phyloP scores from a whole-genome alignment of 345 rosid genomes.

The Passiflora organensis region DNA sequence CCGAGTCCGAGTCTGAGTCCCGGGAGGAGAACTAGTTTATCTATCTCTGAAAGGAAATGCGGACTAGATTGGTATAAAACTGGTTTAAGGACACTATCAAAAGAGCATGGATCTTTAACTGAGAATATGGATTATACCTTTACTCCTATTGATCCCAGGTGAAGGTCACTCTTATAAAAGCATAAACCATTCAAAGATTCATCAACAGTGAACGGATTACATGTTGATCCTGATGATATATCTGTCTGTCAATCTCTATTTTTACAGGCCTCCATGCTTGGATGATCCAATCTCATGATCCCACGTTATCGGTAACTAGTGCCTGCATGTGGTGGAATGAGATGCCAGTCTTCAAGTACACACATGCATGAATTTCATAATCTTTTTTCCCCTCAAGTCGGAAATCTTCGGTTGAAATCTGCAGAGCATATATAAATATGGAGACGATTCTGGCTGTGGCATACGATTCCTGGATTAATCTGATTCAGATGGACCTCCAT shows the following conservation, averaged over 20 bases:
- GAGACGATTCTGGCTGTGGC: not conserved
- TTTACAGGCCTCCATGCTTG: not conserved
- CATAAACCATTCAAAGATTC: constrained; percentile 5
- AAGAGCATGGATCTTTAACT: too few relatives aligned
- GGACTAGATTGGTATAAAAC: too few relatives aligned
- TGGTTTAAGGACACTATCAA: too few relatives aligned
- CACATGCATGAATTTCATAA: too few relatives aligned
- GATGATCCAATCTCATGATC: not conserved
- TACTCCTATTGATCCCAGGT: not conserved
- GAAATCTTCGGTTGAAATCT: not conserved
- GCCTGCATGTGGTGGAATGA: constrained; percentile 7
- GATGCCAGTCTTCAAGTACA: constrained; percentile 25
- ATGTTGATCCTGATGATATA: too few relatives aligned
- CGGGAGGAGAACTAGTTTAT: too few relatives aligned
- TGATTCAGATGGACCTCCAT: not conserved
- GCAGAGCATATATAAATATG: not conserved
- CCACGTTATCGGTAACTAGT: not conserved
- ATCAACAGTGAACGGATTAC: too few relatives aligned
- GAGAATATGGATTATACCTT: too few relatives aligned
- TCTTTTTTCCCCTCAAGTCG: too few relatives aligned
- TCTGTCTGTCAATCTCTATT: not conserved
- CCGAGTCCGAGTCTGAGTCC: too few relatives aligned
- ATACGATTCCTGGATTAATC: constrained; percentile 4
- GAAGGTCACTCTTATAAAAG: not conserved
- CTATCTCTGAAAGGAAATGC: too few relatives aligned